Percentiles rank a stretch among this genome's conserved stretches.
Conservation (phyloP, 345 rosid genomes). For the Eucalyptus camaldulensis region DNA sequence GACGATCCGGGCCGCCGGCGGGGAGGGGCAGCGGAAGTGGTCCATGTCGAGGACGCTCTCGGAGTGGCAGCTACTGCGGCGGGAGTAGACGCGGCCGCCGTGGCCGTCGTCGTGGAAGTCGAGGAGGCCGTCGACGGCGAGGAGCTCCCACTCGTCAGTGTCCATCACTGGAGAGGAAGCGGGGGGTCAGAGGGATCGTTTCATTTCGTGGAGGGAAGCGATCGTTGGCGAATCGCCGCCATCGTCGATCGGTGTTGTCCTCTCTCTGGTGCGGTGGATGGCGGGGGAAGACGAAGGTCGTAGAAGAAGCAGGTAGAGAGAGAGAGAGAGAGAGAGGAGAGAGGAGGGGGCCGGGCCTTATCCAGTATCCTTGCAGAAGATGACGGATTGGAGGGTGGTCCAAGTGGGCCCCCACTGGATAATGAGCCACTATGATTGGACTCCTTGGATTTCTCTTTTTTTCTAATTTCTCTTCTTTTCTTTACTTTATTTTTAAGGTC, state of each 20-base stretch:
- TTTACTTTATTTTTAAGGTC: too few relatives aligned
- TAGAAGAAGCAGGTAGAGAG: neutral
- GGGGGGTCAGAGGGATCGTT: neutral
- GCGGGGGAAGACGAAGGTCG: neutral
- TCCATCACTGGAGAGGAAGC: slow-evolving; percentile 22
- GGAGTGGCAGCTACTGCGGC: slow-evolving; percentile 10
- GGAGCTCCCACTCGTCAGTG: slow-evolving; percentile 82
- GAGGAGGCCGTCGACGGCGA: slow-evolving; percentile 34
- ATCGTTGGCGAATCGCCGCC: neutral
- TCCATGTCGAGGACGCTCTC: slow-evolving; percentile 23
- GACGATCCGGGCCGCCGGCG: slow-evolving; percentile 19
- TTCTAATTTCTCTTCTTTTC: too few relatives aligned
- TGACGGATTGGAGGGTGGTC: slow-evolving; percentile 5
- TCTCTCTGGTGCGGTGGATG: neutral
- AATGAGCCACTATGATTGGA: neutral
- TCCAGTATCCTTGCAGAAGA: neutral
- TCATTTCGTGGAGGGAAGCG: neutral
- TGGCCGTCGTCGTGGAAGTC: slow-evolving; percentile 33
- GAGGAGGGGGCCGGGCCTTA: neutral
- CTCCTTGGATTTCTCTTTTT: neutral
- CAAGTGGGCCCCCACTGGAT: neutral
- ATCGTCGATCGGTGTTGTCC: neutral
- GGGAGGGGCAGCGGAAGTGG: slow-evolving; percentile 31
- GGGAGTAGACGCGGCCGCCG: slow-evolving; percentile 1
- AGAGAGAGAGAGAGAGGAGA: neutral